phyloP scores from a whole-genome alignment of 495 filamentous ascomycete genomes.

The Trichoderma asperelloides region DNA sequence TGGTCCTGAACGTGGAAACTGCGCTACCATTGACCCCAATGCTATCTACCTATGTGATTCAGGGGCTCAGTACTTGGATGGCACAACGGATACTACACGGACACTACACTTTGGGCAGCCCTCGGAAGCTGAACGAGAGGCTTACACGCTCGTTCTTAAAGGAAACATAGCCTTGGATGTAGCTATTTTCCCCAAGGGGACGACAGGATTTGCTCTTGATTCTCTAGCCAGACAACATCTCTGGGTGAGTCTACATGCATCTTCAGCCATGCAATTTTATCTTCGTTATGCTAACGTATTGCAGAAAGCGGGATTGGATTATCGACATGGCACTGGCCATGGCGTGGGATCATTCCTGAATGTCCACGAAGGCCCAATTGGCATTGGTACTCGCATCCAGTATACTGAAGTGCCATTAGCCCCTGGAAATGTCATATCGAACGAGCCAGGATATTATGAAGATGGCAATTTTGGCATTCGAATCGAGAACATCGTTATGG shows the following conservation, averaged over 20 bases:
- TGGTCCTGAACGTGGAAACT: slow-evolving; percentile 76
- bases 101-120: slow-evolving; percentile 89
- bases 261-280: not conserved
- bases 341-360: slow-evolving; percentile 89
- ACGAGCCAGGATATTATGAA: slow-evolving; percentile 97
- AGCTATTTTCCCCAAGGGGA: slow-evolving; percentile 89
- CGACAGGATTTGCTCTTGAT: slow-evolving; percentile 87
- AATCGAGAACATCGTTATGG: slow-evolving; percentile 92
- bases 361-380: slow-evolving; percentile 96
- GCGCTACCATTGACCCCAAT: slow-evolving; percentile 76
- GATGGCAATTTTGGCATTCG: slow-evolving; percentile 96
- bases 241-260: slow-evolving; percentile 48
- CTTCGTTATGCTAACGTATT: slow-evolving; percentile 10
- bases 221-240: slow-evolving; percentile 81
- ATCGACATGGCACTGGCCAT: slow-evolving; percentile 93
- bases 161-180: slow-evolving; percentile 88
- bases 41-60: slow-evolving; percentile 95
- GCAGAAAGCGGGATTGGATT: slow-evolving; percentile 77
- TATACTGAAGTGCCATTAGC: slow-evolving; percentile 86
- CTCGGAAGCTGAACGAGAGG: slow-evolving; percentile 74
- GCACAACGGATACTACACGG: slow-evolving; percentile 92
- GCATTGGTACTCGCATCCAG: slow-evolving; percentile 83
- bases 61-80: slow-evolving; percentile 89
- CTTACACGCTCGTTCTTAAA: slow-evolving; percentile 93
- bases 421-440: slow-evolving; percentile 86